phyloP scores from a whole-genome alignment of 345 rosid genomes.

The Citropsis articulata region DNA sequence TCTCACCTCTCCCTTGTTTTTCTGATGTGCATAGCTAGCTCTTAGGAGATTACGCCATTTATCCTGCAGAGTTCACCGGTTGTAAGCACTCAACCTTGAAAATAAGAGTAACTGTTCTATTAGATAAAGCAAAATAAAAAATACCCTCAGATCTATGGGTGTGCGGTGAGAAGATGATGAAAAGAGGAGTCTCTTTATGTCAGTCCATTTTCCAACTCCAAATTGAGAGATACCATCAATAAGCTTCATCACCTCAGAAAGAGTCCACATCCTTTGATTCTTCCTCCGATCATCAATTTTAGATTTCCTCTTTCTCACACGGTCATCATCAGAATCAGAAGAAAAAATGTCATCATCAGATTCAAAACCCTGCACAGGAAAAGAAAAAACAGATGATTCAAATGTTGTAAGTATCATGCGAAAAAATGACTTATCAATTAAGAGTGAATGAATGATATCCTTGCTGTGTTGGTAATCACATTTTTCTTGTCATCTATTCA shows the following conservation, averaged over 20 bases:
- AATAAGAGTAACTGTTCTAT: slow-evolving; percentile 6
- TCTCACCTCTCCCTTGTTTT: slow-evolving; percentile 50
- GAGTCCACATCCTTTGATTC: slow-evolving; percentile 88
- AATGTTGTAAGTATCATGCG: background rate
- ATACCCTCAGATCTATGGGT: slow-evolving; percentile 90
- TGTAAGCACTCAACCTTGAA: slow-evolving; percentile 15
- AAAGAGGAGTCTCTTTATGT: slow-evolving; percentile 70
- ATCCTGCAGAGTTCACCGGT: slow-evolving; percentile 46
- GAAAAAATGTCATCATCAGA: slow-evolving; percentile 41
- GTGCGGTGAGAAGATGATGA: slow-evolving; percentile 68
- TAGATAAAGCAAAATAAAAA: slow-evolving; percentile 1
- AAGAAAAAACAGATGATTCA: slow-evolving; percentile 3
- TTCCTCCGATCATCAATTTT: slow-evolving; percentile 70
- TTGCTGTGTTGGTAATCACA: background rate
- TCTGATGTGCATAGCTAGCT: slow-evolving; percentile 46
- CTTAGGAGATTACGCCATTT: slow-evolving; percentile 94
- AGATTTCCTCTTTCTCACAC: slow-evolving; percentile 30
- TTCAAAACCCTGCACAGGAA: slow-evolving; percentile 30
- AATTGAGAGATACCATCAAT: slow-evolving; percentile 79
- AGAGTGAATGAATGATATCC: background rate
- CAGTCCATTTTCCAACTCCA: slow-evolving; percentile 96
- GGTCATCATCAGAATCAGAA: slow-evolving; percentile 65
- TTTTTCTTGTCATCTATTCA: background rate
- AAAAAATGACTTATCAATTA: background rate
- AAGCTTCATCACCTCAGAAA: slow-evolving; percentile 68